These are phyloP conservation scores for Termitomyces sp. DNA, from an alignment of 1,284 basidiomycete species.

Conservation along the genomic window DNA sequence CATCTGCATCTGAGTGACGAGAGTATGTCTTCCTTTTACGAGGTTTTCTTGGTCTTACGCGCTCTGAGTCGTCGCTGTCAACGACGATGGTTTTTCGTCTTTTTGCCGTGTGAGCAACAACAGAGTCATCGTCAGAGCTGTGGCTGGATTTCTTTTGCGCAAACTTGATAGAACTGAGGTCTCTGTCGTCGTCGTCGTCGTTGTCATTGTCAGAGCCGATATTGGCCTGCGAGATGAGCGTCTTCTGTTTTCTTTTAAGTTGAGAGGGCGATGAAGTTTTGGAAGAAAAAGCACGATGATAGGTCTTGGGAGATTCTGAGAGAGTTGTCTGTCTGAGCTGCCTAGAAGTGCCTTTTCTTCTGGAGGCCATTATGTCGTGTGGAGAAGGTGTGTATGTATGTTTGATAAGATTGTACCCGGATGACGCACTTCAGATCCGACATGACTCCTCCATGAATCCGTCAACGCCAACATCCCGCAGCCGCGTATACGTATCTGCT, in stretches of 20 bases:
- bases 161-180: slow-evolving; percentile 47
- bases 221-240: slow-evolving; percentile 11
- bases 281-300: slow-evolving; percentile 4
- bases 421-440: background rate
- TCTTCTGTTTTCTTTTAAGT: slow-evolving; percentile 8
- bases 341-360: slow-evolving; percentile 12
- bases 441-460: slow-evolving; percentile 5
- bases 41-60: slow-evolving; percentile 14
- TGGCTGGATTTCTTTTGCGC: slow-evolving; percentile 26
- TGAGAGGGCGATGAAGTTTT: slow-evolving; percentile 14
- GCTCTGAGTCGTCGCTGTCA: slow-evolving; percentile 13
- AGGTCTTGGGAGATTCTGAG: slow-evolving; percentile 11
- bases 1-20: slow-evolving; percentile 25
- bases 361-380: slow-evolving; percentile 16
- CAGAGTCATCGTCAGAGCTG: slow-evolving; percentile 23
- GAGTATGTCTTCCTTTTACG: slow-evolving; percentile 19
- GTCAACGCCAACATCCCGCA: slow-evolving; percentile 7
- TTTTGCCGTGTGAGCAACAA: slow-evolving; percentile 27
- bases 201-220: slow-evolving; percentile 13
- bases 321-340: slow-evolving; percentile 27
- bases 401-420: no score
- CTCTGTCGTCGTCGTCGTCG: slow-evolving; percentile 28
- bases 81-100: slow-evolving; percentile 19
- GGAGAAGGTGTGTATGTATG: background rate
- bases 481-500: slow-evolving; percentile 4